phyloP scores from a whole-genome alignment of 345 rosid species.

The Triadica sebifera region DNA sequence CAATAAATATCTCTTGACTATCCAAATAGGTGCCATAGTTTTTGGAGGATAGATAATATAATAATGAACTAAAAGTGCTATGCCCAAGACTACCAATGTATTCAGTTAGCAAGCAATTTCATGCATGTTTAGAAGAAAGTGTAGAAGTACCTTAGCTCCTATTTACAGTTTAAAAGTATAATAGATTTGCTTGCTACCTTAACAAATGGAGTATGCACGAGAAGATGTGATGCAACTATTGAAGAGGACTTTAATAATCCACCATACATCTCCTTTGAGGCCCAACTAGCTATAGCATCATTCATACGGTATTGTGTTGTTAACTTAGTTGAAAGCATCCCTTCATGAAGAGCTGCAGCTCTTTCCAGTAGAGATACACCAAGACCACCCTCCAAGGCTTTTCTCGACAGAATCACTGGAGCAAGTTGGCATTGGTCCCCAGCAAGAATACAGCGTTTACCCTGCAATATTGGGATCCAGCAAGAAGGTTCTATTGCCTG shows the following conservation, averaged over 20 bases:
- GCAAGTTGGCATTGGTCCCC: constrained; percentile 97
- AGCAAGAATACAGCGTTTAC: constrained; percentile 82
- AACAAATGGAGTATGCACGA: constrained; percentile 82
- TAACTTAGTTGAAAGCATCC: constrained; percentile 63
- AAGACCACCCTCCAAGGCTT: constrained; percentile 86
- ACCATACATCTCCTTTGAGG: constrained; percentile 95
- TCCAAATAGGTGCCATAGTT: neutral
- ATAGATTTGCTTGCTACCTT: constrained; percentile 52
- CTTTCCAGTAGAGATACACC: constrained; percentile 85
- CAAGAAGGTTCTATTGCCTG: constrained; percentile 96
- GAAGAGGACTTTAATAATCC: constrained; percentile 75
- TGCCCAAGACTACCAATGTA: neutral
- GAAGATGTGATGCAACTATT: constrained; percentile 76
- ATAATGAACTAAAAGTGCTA: neutral
- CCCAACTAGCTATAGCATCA: constrained; percentile 93
- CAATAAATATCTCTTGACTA: too few species aligned
- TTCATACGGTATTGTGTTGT: constrained; percentile 92
- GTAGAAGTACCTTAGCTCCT: neutral
- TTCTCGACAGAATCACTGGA: constrained; percentile 83
- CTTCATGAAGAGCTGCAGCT: constrained; percentile 72
- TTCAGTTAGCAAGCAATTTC: neutral
- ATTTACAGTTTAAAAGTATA: constrained; percentile 20
- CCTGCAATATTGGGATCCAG: constrained; percentile 95
- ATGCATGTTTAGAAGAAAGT: neutral
- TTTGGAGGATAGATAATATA: neutral